Evolutionary conservation across 2,329 filamentous ascomycete species (phyloP).

Genomic region (Pseudopithomyces chartarum): DNA sequence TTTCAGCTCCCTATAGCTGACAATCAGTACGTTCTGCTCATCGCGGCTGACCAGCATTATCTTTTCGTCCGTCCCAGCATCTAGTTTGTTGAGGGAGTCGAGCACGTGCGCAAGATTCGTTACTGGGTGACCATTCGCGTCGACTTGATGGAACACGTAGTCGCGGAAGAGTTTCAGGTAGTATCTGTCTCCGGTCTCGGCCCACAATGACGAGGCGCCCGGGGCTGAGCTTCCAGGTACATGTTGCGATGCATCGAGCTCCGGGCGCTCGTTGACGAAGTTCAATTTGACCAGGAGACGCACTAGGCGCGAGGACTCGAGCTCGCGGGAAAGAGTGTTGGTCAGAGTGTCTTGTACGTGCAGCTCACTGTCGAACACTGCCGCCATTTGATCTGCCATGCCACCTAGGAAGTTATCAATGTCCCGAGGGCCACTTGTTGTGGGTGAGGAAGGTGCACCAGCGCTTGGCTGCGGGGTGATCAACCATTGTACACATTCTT

Average conservation of each 20-base stretch:
- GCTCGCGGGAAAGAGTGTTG: slow-evolving; percentile 74
- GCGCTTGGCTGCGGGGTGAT: slow-evolving; percentile 60
- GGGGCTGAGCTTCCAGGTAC: slow-evolving; percentile 39
- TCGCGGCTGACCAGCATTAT: slow-evolving; percentile 86
- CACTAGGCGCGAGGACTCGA: slow-evolving; percentile 87
- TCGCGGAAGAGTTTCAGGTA: slow-evolving; percentile 94
- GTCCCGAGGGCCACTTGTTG: slow-evolving; percentile 54
- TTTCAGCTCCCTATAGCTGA: slow-evolving; percentile 89
- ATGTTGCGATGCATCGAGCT: slow-evolving; percentile 71
- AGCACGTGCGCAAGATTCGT: slow-evolving; percentile 89
- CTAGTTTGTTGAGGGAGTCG: slow-evolving; percentile 85
- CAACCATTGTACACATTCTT: slow-evolving; percentile 82
- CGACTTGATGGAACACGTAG: slow-evolving; percentile 96
- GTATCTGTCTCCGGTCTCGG: slow-evolving; percentile 90
- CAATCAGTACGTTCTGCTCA: slow-evolving; percentile 84
- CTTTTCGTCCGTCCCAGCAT: slow-evolving; percentile 85
- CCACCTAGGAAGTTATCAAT: slow-evolving; percentile 80
- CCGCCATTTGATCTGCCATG: slow-evolving; percentile 77
- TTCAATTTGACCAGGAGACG: slow-evolving; percentile 84
- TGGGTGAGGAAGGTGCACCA: slow-evolving; percentile 36
- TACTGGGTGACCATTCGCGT: slow-evolving; percentile 79
- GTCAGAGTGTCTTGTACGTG: slow-evolving; percentile 77
- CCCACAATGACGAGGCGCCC: slow-evolving; percentile 65
- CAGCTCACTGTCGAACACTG: slow-evolving; percentile 77
- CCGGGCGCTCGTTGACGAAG: slow-evolving; percentile 85